Conservation (phyloP, 2,329 filamentous ascomycete species). For the Sclerotiophoma versabilis region DNA sequence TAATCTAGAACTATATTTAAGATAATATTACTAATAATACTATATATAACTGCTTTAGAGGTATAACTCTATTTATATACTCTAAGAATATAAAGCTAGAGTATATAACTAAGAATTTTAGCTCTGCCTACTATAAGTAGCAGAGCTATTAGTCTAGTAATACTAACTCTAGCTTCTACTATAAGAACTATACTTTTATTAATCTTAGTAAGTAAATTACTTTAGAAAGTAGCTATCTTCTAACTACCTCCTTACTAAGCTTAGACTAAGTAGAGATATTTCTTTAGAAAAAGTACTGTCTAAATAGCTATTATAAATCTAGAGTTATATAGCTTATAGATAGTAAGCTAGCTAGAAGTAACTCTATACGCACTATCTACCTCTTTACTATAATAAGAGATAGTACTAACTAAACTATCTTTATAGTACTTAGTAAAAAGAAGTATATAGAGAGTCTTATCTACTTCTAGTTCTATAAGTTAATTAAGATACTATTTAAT, state of each 20-base stretch:
- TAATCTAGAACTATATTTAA: neutral
- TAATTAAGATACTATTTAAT: neutral
- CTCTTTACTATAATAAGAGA: neutral
- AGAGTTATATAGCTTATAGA: neutral
- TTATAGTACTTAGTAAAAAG: neutral
- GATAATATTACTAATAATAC: neutral
- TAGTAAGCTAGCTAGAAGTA: neutral
- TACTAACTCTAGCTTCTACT: neutral
- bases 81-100: neutral
- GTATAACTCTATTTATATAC: neutral
- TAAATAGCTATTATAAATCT: neutral
- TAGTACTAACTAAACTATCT: neutral
- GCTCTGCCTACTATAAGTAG: neutral
- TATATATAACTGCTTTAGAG: neutral
- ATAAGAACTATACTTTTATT: neutral
- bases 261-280: neutral
- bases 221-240: neutral
- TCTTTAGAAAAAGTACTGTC: neutral
- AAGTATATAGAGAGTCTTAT: neutral
- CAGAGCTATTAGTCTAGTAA: neutral
- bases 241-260: neutral
- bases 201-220: neutral
- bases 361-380: neutral
- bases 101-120: neutral
- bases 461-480: neutral